Percentiles rank a stretch among this genome's conserved stretches.
Evolutionary conservation across 2,329 filamentous ascomycete species (phyloP).

Genomic region (Hymenotorrendiella dingleyae): DNA sequence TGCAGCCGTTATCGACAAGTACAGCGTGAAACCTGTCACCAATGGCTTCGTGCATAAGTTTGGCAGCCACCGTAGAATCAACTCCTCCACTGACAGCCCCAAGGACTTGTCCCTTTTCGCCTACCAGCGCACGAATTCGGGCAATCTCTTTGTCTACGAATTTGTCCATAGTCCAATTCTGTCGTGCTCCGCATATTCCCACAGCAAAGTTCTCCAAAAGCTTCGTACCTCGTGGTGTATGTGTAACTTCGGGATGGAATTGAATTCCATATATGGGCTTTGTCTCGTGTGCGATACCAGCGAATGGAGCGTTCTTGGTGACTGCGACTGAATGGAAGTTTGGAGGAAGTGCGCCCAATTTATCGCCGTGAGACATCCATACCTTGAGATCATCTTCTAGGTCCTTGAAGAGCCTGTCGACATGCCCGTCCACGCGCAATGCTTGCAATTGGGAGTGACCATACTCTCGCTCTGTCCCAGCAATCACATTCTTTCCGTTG

Average conservation of each 20-base stretch:
- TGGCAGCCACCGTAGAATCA: slow-evolving; percentile 81
- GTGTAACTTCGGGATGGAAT: slow-evolving; percentile 68
- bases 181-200: slow-evolving; percentile 69
- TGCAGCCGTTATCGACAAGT: slow-evolving; percentile 76
- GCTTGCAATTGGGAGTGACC: slow-evolving; percentile 46
- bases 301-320: slow-evolving; percentile 71
- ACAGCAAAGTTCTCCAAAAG: slow-evolving; percentile 80
- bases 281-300: slow-evolving; percentile 67
- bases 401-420: slow-evolving; percentile 73
- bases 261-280: slow-evolving; percentile 74
- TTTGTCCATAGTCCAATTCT: slow-evolving; percentile 79
- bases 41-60: slow-evolving; percentile 81
- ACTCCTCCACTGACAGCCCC: slow-evolving; percentile 79
- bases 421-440: slow-evolving; percentile 52
- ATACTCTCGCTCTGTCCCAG: slow-evolving; percentile 49
- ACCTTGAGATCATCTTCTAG: slow-evolving; percentile 64
- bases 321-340: slow-evolving; percentile 69
- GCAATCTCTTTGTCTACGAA: slow-evolving; percentile 77
- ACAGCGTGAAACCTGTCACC: slow-evolving; percentile 75
- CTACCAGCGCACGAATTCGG: slow-evolving; percentile 76
- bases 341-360: slow-evolving; percentile 67
- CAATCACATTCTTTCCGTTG: slow-evolving; percentile 58
- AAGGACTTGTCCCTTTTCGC: slow-evolving; percentile 73
- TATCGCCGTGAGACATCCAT: slow-evolving; percentile 89
- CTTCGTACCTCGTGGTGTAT: slow-evolving; percentile 63